A percentile compares a stretch with the other conserved stretches of the same genome.
These are phyloP conservation scores for Boletus reticuloceps DNA, from an alignment of 768 basidiomycete species.

Conservation along the genomic window DNA sequence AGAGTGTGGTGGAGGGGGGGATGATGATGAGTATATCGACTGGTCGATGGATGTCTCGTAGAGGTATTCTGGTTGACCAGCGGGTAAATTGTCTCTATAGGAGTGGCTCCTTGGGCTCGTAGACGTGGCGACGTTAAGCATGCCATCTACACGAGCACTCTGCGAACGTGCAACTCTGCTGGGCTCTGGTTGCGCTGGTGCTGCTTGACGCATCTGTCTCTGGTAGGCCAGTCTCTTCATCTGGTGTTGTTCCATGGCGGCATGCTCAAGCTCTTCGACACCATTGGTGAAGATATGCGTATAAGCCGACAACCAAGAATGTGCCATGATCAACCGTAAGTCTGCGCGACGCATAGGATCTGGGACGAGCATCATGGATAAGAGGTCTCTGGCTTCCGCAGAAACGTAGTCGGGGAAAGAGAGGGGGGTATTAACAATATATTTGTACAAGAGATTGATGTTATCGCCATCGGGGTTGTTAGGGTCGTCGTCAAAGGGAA, in stretches of 20 bases:
- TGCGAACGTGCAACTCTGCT: constrained; percentile 44
- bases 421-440: constrained; percentile 95
- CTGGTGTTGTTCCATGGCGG: constrained; percentile 83
- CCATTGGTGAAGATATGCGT: constrained; percentile 54
- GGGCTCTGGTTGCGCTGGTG: constrained; percentile 31
- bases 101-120: constrained; percentile 39
- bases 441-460: constrained; percentile 97
- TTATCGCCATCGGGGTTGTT: constrained; percentile 99
- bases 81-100: constrained; percentile 50
- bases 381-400: constrained; percentile 73
- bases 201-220: constrained; percentile 67
- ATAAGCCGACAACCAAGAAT: constrained; percentile 73
- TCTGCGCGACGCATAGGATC: constrained; percentile 81
- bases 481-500: constrained; percentile 99
- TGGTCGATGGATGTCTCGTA: constrained; percentile 73
- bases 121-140: constrained; percentile 32
- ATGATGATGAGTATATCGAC: constrained; percentile 41
- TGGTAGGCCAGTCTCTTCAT: constrained; percentile 81
- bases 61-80: constrained; percentile 63
- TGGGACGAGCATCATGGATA: constrained; percentile 92
- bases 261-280: constrained; percentile 75
- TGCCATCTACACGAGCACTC: constrained; percentile 53
- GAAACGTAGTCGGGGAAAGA: constrained; percentile 98
- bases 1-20: constrained; percentile 33
- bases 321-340: constrained; percentile 76